Conservation (phyloP, 192 early-diverging fungal species). For the Spizellomyces punctatus region DNA sequence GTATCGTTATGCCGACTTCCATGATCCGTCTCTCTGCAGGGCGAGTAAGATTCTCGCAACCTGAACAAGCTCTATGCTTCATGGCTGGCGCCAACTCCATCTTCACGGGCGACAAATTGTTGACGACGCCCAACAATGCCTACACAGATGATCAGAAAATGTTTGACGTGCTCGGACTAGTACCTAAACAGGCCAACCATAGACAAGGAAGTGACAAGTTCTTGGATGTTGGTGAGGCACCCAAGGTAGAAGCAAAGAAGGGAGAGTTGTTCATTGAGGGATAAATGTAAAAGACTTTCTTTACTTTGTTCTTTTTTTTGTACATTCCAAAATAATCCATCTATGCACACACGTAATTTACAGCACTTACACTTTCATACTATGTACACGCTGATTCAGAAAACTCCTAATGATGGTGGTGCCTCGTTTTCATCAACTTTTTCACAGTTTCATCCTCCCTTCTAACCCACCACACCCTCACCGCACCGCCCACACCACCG, state of each 20-base stretch:
- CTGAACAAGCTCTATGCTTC: slow-evolving; percentile 73
- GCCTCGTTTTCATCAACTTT: slow-evolving; percentile 18
- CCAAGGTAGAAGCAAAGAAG: neutral
- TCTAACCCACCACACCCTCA: slow-evolving; percentile 20
- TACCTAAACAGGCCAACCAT: slow-evolving; percentile 22
- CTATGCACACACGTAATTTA: too few species aligned
- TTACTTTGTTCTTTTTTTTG: neutral
- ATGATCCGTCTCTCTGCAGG: slow-evolving; percentile 80
- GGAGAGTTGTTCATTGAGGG: neutral
- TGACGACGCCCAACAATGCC: slow-evolving; percentile 82
- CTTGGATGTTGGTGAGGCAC: neutral
- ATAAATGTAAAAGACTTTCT: neutral
- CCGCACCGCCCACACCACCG: neutral
- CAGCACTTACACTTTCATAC: too few species aligned
- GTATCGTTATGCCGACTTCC: slow-evolving; percentile 77
- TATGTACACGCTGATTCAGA: neutral
- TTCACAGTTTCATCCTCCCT: slow-evolving; percentile 14
- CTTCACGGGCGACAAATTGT: slow-evolving; percentile 80
- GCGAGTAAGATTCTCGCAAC: slow-evolving; percentile 67
- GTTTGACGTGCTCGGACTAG: slow-evolving; percentile 64
- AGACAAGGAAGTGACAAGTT: slow-evolving; percentile 12
- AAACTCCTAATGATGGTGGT: slow-evolving; percentile 4
- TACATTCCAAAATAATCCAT: too few species aligned
- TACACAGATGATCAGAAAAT: slow-evolving; percentile 69
- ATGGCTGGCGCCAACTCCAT: slow-evolving; percentile 84